A percentile compares a stretch with the other conserved stretches of the same genome.
Evolutionary conservation across 2,329 filamentous ascomycete genomes (phyloP).

Genomic region (Didymella keratinophila): DNA sequence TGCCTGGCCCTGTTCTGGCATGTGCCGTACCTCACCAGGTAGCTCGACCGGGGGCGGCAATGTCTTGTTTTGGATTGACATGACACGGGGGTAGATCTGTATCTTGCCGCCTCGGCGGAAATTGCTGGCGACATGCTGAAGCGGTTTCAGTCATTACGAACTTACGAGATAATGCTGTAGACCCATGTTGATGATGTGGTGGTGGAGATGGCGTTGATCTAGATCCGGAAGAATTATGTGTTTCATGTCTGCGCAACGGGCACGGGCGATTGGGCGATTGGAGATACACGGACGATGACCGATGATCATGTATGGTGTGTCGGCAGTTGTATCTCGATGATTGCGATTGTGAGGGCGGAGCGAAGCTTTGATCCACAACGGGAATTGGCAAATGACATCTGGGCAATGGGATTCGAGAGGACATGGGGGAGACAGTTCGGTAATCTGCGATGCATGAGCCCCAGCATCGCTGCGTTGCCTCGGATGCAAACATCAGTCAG

Average conservation of each 20-base stretch:
- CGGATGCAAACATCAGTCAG: constrained; percentile 5
- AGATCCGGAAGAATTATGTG: constrained; percentile 16
- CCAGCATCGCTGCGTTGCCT: background rate
- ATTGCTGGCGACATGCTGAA: constrained; percentile 9
- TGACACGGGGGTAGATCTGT: background rate
- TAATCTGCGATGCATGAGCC: background rate
- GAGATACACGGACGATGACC: background rate
- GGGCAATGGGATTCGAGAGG: background rate
- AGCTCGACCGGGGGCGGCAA: constrained; percentile 7
- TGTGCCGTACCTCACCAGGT: background rate
- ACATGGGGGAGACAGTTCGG: background rate
- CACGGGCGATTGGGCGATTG: background rate
- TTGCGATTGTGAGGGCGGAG: background rate
- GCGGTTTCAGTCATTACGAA: background rate
- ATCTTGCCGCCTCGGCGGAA: constrained; percentile 12
- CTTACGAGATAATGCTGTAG: background rate
- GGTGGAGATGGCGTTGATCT: constrained; percentile 1
- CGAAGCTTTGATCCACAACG: background rate
- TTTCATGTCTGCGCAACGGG: background rate
- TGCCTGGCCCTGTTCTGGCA: background rate
- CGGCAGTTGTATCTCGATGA: background rate
- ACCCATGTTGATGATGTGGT: background rate
- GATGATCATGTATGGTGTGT: background rate
- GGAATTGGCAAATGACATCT: background rate
- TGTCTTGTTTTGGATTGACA: constrained; percentile 8